Conservation (phyloP, 768 basidiomycete species). For the Tricholoma sp. region DNA sequence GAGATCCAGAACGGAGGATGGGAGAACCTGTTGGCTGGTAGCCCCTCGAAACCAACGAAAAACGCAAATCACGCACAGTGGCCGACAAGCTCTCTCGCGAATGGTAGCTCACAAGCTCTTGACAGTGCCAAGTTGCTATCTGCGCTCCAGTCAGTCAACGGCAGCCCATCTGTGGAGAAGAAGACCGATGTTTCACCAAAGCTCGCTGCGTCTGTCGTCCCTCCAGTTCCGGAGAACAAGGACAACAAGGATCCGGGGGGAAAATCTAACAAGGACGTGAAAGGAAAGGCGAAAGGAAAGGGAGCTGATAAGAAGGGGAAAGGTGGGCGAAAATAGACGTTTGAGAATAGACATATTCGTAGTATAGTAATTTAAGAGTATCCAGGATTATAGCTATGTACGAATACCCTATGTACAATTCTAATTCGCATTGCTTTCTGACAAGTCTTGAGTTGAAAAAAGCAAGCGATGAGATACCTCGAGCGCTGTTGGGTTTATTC, state of each 20-base stretch:
- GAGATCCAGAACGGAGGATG: constrained; percentile 16
- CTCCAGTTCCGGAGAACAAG: not conserved
- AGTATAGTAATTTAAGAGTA: not conserved
- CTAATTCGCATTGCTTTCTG: not conserved
- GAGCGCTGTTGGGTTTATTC: not conserved
- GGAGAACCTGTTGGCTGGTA: constrained; percentile 5
- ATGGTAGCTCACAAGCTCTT: constrained; percentile 7
- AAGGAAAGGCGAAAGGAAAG: constrained; percentile 18
- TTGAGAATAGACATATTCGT: not conserved
- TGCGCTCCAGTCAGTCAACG: constrained; percentile 11
- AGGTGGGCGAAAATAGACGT: constrained; percentile 11
- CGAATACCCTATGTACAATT: not conserved
- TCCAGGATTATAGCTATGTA: not conserved
- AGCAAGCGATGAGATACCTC: not conserved
- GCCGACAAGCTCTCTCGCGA: constrained; percentile 1
- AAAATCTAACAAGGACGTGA: constrained; percentile 13
- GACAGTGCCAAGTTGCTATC: constrained; percentile 15
- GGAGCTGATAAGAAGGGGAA: not conserved
- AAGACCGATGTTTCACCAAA: constrained; percentile 3
- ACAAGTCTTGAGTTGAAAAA: not conserved
- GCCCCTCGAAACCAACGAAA: constrained; percentile 1
- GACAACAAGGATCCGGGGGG: constrained; percentile 12
- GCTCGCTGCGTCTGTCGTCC: not conserved
- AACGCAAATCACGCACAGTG: constrained; percentile 1
- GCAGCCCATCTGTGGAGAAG: not conserved